phyloP scores from a whole-genome alignment of 495 filamentous ascomycete species.

The Penicillium paxilli region DNA sequence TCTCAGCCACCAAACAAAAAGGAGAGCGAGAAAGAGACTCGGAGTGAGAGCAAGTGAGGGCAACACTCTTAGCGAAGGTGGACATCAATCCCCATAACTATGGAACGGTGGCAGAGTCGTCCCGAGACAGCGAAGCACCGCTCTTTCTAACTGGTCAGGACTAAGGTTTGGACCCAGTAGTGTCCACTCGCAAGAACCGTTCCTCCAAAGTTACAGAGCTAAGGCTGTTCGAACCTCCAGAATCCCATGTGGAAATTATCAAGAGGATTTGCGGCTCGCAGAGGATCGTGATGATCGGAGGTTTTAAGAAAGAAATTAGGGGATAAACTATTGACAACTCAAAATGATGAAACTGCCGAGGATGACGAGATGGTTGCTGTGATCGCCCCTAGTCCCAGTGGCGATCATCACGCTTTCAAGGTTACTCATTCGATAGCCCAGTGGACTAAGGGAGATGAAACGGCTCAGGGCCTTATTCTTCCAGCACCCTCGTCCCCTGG shows the following conservation, averaged over 20 bases:
- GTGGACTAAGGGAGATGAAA: slow-evolving; percentile 24
- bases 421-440: background rate
- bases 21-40: background rate
- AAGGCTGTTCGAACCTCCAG: background rate
- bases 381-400: slow-evolving; percentile 32
- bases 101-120: slow-evolving; percentile 8
- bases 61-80: slow-evolving; percentile 3
- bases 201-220: background rate
- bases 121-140: slow-evolving; percentile 13
- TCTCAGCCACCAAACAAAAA: slow-evolving; percentile 7
- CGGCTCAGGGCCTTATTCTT: slow-evolving; percentile 6
- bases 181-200: slow-evolving; percentile 1
- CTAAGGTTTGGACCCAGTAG: slow-evolving; percentile 9
- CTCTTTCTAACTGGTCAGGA: slow-evolving; percentile 4
- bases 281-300: background rate
- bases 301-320: background rate
- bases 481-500: background rate
- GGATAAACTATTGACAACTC: slow-evolving; percentile 8
- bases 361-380: slow-evolving; percentile 13
- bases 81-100: background rate
- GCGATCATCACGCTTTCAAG: slow-evolving; percentile 28
- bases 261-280: too few relatives aligned
- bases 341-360: slow-evolving; percentile 10
- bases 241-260: background rate
- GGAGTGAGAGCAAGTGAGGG: background rate